These are phyloP conservation scores for Trypanosoma avium DNA, from an alignment of 208 protist species.

Conservation along the genomic window DNA sequence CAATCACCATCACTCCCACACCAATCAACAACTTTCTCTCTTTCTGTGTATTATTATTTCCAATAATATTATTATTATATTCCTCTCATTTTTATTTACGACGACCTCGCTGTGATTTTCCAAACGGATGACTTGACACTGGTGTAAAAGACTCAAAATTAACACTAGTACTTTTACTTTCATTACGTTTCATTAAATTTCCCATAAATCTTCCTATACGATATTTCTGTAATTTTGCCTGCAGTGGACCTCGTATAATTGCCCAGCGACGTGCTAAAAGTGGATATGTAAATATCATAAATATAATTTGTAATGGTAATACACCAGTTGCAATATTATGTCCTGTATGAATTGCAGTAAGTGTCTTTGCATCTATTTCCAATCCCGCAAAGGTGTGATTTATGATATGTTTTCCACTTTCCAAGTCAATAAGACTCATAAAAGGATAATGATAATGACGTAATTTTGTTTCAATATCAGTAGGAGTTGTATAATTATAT, in stretches of 20 bases:
- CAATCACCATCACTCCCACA: too few species aligned
- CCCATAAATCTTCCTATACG: too few species aligned
- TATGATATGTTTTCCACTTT: conserved; percentile 45
- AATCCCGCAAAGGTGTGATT: conserved; percentile 37
- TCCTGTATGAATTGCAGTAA: conserved; percentile 60
- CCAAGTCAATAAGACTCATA: conserved; percentile 43
- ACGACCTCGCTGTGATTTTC: conserved; percentile 20
- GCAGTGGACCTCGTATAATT: background rate
- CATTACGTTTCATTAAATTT: too few species aligned
- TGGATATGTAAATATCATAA: conserved; percentile 49
- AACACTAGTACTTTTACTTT: too few species aligned
- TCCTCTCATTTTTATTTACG: too few species aligned
- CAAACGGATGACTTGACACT: conserved; percentile 29
- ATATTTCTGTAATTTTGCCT: background rate
- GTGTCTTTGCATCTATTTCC: conserved; percentile 47
- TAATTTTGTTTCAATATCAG: conserved; percentile 34
- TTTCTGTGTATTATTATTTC: too few species aligned
- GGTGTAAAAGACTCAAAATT: too few species aligned
- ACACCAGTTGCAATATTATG: conserved; percentile 69
- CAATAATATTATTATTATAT: too few species aligned
- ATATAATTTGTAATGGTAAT: conserved; percentile 55
- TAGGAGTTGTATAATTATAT: conserved; percentile 23
- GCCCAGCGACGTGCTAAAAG: conserved; percentile 16
- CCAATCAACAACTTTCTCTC: too few species aligned
- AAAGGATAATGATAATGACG: conserved; percentile 50